Conservation (phyloP, 768 basidiomycete genomes). For the Serendipita vermifera region DNA sequence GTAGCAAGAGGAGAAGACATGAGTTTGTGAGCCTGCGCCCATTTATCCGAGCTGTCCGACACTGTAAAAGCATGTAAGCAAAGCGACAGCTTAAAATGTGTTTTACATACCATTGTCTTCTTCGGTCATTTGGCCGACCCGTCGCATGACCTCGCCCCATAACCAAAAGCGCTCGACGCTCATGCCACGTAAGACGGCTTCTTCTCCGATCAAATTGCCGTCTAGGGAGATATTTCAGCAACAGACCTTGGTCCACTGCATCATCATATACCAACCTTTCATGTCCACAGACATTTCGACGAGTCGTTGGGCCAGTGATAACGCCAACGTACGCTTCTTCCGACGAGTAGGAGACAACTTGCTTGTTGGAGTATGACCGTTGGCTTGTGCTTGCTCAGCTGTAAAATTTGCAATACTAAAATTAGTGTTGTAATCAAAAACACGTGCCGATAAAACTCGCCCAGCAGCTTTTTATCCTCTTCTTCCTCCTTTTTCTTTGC, state of each 20-base stretch:
- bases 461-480: constrained; percentile 2
- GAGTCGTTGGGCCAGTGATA: constrained; percentile 65
- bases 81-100: no score
- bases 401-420: no score
- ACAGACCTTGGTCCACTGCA: no score
- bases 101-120: constrained; percentile 7
- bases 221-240: not conserved
- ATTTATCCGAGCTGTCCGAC: not conserved
- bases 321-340: constrained; percentile 42
- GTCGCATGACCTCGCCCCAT: not conserved
- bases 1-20: not conserved
- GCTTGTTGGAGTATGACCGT: not conserved
- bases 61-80: not conserved
- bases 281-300: constrained; percentile 36
- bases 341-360: not conserved
- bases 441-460: no score
- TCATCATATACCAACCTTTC: not conserved
- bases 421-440: no score
- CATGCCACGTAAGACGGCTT: not conserved
- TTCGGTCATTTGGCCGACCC: not conserved
- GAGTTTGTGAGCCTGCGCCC: not conserved
- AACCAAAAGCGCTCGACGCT: constrained; percentile 8
- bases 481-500: constrained; percentile 7
- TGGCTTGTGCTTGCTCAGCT: not conserved
- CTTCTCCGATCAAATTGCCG: not conserved